Evolutionary conservation across 495 filamentous ascomycete species (phyloP).

Genomic region (Podospora fimiseda): DNA sequence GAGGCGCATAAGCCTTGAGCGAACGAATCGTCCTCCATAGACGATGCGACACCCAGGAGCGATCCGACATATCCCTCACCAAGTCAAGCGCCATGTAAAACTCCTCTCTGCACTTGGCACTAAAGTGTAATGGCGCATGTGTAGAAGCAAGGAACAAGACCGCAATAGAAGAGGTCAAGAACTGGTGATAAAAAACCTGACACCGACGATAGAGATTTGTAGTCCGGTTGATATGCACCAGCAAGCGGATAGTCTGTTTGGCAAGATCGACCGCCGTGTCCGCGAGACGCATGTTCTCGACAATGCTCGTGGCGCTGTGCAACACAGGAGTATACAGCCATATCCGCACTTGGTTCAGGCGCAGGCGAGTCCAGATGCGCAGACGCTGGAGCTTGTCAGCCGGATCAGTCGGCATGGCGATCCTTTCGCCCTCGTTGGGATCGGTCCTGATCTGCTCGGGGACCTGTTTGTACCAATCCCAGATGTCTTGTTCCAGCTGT

Average conservation of each 20-base stretch:
- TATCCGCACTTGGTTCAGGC: conserved; percentile 76
- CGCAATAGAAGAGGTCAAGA: conserved; percentile 71
- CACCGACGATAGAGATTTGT: conserved; percentile 73
- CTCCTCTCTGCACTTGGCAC: conserved; percentile 65
- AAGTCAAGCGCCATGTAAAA: conserved; percentile 84
- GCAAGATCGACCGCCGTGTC: conserved; percentile 69
- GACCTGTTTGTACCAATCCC: conserved; percentile 62
- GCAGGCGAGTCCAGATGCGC: conserved; percentile 58
- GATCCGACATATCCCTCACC: conserved; percentile 71
- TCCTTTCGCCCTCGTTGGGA: conserved; percentile 13
- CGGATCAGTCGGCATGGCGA: conserved; percentile 17
- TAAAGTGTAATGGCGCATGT: conserved; percentile 74
- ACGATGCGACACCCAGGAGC: conserved; percentile 69
- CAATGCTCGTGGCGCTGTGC: conserved; percentile 68
- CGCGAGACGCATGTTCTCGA: conserved; percentile 60
- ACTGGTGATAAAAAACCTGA: conserved; percentile 83
- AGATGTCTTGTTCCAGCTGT: conserved; percentile 67
- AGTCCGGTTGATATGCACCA: conserved; percentile 70
- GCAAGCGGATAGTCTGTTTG: conserved; percentile 69
- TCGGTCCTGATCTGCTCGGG: conserved; percentile 31
- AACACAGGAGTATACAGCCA: conserved; percentile 77
- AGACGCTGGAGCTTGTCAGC: conserved; percentile 48
- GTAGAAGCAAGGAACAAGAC: conserved; percentile 79
- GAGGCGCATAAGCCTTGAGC: conserved; percentile 72
- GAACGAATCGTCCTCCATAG: conserved; percentile 77